Base-by-base conservation (phyloP, 1,284 basidiomycete species). In the Ustilago trichophora region DNA sequence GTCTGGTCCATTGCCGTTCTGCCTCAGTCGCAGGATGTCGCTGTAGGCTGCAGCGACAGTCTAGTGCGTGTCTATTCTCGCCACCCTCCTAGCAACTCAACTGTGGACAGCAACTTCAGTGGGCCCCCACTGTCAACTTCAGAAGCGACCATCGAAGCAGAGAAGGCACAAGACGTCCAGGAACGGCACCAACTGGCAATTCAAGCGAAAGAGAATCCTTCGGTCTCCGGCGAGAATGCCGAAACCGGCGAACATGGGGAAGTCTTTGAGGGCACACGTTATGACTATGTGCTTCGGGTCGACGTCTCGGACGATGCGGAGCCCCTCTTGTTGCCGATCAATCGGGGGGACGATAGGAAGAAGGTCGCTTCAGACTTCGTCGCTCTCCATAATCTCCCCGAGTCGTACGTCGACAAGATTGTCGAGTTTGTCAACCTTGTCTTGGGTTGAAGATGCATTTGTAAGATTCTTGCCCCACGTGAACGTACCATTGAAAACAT, bases 301-400 rank as follows among this genome's bases (percentile, higher is more conserved):
- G 70, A 72, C 36, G 57, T 74, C 25, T 38, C 53, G n/a, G 66
- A 72, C 25, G 70, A 74, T 37, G 19, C 40, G n/a, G 57, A 65
- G 12, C 62, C 72, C 4, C 35, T 74, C 0, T 34, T 46, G 0
- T 33, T 74, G 18, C 50, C 58, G 9, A 42, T 74, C 41, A 74
- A 72, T 38, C 35, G 47, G 18, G 45, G 12, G 13, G 64, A 72
- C 18, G 58, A 72, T 33, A 41, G 45, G 24, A 25, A 18, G 6
- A 13, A 40, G 21, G 54, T 36, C 1, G 64, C 64, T 1, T 19
- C 55, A 21, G 32, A 42, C 31, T 71, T 71, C 25, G 47, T 71
- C 18, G 33, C 54, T 12, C 38, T 50, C 31, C 55, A 71, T 21
- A 13, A 25, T 4, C 46, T 71, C 15, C 62, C 68, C 21, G 32